Evolutionary conservation across 495 filamentous ascomycete species (phyloP).

Genomic region (Aspergillus funiculosus): DNA sequence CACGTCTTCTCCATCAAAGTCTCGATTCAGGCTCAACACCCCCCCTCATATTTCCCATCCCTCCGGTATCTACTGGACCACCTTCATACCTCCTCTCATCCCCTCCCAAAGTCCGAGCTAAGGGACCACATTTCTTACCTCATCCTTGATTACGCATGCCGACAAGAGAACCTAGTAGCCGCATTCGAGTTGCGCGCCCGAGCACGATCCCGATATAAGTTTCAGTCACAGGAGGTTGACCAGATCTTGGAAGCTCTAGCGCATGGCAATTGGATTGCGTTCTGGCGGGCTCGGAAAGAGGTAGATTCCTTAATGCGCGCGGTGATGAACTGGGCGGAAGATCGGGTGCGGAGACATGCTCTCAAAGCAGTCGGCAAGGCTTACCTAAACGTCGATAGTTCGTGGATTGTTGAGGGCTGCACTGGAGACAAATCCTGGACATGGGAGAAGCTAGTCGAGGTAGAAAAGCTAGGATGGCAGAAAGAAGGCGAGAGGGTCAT

Average conservation of each 20-base stretch:
- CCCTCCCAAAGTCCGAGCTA: constrained; percentile 60
- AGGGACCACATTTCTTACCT: constrained; percentile 74
- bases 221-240: constrained; percentile 58
- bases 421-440: constrained; percentile 57
- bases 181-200: constrained; percentile 58
- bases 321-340: constrained; percentile 75
- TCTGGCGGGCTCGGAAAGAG: constrained; percentile 61
- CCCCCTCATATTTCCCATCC: constrained; percentile 85
- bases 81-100: constrained; percentile 56
- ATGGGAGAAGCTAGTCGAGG: constrained; percentile 63
- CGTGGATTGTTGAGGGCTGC: constrained; percentile 40
- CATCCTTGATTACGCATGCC: constrained; percentile 83
- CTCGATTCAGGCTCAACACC: constrained; percentile 69
- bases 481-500: constrained; percentile 61
- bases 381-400: constrained; percentile 66
- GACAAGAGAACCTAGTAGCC: constrained; percentile 64
- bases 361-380: constrained; percentile 77
- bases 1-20: constrained; percentile 78
- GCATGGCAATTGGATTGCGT: constrained; percentile 75
- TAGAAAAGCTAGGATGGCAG: constrained; percentile 75
- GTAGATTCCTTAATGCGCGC: constrained; percentile 72
- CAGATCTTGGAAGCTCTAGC: constrained; percentile 63
- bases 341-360: constrained; percentile 60
- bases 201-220: constrained; percentile 44
- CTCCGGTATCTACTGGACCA: constrained; percentile 67